Conservation (phyloP, 164 flowering plant species). For the Umbellularia californica region DNA sequence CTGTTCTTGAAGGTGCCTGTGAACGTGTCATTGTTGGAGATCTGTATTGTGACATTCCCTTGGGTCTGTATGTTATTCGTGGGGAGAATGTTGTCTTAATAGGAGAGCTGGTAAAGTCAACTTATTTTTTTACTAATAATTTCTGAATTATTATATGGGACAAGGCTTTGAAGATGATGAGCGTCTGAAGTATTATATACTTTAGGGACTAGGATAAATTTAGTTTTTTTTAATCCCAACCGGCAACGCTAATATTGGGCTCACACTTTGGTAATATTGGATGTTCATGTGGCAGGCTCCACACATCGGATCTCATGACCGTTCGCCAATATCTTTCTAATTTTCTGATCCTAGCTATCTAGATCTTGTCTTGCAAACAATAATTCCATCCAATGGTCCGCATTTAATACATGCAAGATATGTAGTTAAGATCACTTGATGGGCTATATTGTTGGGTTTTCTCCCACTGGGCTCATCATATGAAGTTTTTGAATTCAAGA, state of each 20-base stretch:
- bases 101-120: conserved; percentile 74
- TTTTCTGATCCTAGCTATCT: not conserved
- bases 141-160: not conserved
- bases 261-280: not conserved
- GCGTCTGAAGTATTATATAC: too few relatives aligned
- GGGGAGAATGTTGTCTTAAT: conserved; percentile 95
- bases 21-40: conserved; percentile 93
- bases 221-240: not conserved
- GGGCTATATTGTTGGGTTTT: not conserved
- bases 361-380: not conserved
- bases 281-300: not conserved
- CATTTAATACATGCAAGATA: not conserved
- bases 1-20: conserved; percentile 89
- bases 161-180: too few relatives aligned
- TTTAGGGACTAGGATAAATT: too few relatives aligned
- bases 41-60: conserved; percentile 79
- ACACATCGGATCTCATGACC: too few relatives aligned
- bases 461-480: not conserved
- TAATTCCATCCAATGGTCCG: not conserved
- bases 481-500: not conserved
- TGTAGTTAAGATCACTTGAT: not conserved
- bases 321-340: not conserved
- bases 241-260: not conserved
- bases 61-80: conserved; percentile 90
- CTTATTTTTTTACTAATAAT: not conserved